Conservation (phyloP, 2,329 filamentous ascomycete species). For the Cercospora brassicicola region DNA sequence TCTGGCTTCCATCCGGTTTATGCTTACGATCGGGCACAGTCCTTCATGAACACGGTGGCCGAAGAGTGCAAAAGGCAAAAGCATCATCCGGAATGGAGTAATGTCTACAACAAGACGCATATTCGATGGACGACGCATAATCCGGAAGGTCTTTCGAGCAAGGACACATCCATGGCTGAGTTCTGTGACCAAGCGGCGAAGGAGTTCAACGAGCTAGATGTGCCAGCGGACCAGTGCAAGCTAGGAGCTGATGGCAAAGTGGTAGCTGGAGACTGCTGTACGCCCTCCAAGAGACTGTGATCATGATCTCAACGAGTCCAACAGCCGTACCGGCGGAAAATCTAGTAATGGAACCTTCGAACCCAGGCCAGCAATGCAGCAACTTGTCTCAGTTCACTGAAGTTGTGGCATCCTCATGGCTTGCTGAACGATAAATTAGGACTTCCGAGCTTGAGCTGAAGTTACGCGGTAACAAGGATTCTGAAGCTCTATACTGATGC, state of each 20-base stretch:
- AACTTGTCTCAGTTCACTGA: not conserved
- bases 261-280: slow-evolving; percentile 25
- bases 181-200: slow-evolving; percentile 57
- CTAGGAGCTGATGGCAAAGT: slow-evolving; percentile 20
- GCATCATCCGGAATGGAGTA: slow-evolving; percentile 77
- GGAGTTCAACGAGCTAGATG: slow-evolving; percentile 32
- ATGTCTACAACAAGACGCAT: slow-evolving; percentile 70
- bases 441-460: not conserved
- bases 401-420: not conserved
- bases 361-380: not conserved
- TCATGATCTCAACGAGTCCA: not conserved
- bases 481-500: not conserved
- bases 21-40: slow-evolving; percentile 45
- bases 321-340: not conserved
- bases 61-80: slow-evolving; percentile 66
- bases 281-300: slow-evolving; percentile 16
- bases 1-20: not conserved
- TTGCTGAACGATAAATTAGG: not conserved
- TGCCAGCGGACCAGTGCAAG: slow-evolving; percentile 14
- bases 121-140: slow-evolving; percentile 74
- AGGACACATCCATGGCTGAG: slow-evolving; percentile 62
- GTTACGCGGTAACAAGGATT: not conserved
- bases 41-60: slow-evolving; percentile 73
- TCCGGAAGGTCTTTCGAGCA: slow-evolving; percentile 63
- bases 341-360: not conserved